Base-by-base conservation (phyloP, 352 stramenopile genomes). In the Aphanomyces invadans region DNA sequence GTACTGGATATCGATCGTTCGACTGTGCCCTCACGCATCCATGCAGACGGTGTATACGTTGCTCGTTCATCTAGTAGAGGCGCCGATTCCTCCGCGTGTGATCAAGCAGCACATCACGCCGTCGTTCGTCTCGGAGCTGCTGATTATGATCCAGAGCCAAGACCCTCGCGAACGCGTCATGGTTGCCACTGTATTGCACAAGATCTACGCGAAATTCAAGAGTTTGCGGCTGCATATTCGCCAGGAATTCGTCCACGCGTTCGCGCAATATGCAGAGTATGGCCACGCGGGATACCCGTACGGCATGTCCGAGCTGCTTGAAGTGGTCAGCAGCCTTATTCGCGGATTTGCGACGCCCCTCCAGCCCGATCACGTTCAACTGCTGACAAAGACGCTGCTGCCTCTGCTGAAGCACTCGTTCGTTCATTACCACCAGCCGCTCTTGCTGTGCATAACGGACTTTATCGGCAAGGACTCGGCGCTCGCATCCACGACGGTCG, bases 121-220 rank as follows among this genome's bases (percentile, higher is more conserved):
- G 23, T 21, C 33, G 23, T 63, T 63, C 25, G 42, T 31, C 19
- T 46, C 32, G 4, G 29, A 49, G 9, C 32, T 63, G 2, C 10
- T 63, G 11, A 36, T 19, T 4, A n/a, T 49, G 19, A 29, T 63
- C 29, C 55, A 45, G n/a, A 63, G 55, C 55, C 19, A 63, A 28
- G 55, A 63, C 39, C 55, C 32, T 19, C 29, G 33, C 11, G 55
- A 63, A 28, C 55, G 55, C 26, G 29, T 49, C 3, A 45, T n/a
- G 25, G 55, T 63, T 5, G 55, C 55, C 4, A 63, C 55, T 4
- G 15, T 42, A 0, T 36, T 63, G 15, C 55, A 63, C 55, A 63
- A 63, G 3, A 44, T 63, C 26, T 63, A 63, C 55, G 55, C 55
- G 23, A 63, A 63, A 25, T 63, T 63, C 55, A 63, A 63, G 55